Evolutionary conservation across 257 asterid species (phyloP).

Genomic region (Euphrasia confusa): DNA sequence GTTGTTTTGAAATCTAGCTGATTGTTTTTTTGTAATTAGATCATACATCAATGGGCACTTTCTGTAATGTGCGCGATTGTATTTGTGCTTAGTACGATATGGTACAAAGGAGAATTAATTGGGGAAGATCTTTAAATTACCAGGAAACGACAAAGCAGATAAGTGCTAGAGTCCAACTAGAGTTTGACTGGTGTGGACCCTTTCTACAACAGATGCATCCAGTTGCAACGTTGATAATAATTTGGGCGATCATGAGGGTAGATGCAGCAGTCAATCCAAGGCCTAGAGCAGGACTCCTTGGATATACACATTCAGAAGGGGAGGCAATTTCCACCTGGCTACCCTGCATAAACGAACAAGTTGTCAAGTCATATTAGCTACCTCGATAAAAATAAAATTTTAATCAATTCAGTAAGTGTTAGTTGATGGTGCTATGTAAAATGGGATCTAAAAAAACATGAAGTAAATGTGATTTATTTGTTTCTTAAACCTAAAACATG

Average conservation of each 20-base stretch:
- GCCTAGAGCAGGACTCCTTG: slow-evolving; percentile 75
- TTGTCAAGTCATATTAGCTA: neutral
- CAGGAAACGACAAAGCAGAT: slow-evolving; percentile 79
- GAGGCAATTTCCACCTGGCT: slow-evolving; percentile 56
- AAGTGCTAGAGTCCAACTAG: slow-evolving; percentile 71
- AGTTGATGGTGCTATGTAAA: too few species aligned
- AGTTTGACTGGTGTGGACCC: slow-evolving; percentile 53
- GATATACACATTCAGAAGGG: slow-evolving; percentile 70
- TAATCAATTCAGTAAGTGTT: neutral
- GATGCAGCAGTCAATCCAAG: slow-evolving; percentile 76
- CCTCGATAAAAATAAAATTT: neutral
- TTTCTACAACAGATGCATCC: slow-evolving; percentile 83
- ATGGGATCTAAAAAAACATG: neutral
- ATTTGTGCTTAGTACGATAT: neutral
- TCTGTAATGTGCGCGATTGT: too few species aligned
- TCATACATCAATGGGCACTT: too few species aligned
- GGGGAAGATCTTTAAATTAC: slow-evolving; percentile 35
- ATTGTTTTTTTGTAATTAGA: too few species aligned
- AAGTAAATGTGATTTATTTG: neutral
- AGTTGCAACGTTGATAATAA: slow-evolving; percentile 61
- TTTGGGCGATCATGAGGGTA: slow-evolving; percentile 75
- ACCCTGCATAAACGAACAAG: slow-evolving; percentile 40
- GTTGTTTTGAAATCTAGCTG: too few species aligned
- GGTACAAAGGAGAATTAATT: neutral
- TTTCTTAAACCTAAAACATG: neutral